These are phyloP conservation scores for Neonectria hederae DNA, from an alignment of 2,329 filamentous ascomycete genomes.

Conservation along the genomic window DNA sequence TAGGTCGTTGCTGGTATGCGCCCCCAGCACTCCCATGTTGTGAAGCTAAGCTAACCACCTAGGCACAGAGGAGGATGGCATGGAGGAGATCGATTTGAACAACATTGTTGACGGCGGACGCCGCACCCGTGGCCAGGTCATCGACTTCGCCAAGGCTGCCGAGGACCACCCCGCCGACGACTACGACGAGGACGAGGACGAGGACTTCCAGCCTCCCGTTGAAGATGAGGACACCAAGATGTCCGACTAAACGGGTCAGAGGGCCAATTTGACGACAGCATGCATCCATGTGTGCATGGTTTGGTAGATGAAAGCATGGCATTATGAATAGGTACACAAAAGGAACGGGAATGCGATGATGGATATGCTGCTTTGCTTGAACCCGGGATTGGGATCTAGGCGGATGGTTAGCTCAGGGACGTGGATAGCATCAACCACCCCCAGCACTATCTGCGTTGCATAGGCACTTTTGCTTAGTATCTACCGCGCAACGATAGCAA, in stretches of 20 bases:
- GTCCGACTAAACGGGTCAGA: conserved; percentile 49
- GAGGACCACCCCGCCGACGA: conserved; percentile 78
- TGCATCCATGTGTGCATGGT: background rate
- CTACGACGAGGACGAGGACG: conserved; percentile 83
- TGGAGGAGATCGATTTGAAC: conserved; percentile 89
- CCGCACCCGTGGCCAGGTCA: conserved; percentile 90
- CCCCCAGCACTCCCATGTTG: conserved; percentile 13
- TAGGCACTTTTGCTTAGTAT: conserved; percentile 25
- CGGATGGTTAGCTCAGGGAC: conserved; percentile 25
- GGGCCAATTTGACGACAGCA: conserved; percentile 1
- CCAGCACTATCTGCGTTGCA: conserved; percentile 34
- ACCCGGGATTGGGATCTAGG: conserved; percentile 30
- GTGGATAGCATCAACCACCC: conserved; percentile 32
- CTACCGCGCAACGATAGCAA: conserved; percentile 26
- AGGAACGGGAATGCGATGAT: conserved; percentile 29
- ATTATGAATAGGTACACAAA: conserved; percentile 36
- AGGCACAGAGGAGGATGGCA: conserved; percentile 77
- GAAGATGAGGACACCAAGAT: conserved; percentile 77
- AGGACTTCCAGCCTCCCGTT: conserved; percentile 70
- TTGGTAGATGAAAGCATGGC: conserved; percentile 27
- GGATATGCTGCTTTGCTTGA: conserved; percentile 32
- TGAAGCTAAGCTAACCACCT: conserved; percentile 41
- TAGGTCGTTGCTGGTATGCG: conserved; percentile 44
- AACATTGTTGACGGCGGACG: conserved; percentile 85
- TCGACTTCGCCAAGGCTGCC: conserved; percentile 93